phyloP scores from a whole-genome alignment of 331 rosid genomes.

The Malus hybrid region DNA sequence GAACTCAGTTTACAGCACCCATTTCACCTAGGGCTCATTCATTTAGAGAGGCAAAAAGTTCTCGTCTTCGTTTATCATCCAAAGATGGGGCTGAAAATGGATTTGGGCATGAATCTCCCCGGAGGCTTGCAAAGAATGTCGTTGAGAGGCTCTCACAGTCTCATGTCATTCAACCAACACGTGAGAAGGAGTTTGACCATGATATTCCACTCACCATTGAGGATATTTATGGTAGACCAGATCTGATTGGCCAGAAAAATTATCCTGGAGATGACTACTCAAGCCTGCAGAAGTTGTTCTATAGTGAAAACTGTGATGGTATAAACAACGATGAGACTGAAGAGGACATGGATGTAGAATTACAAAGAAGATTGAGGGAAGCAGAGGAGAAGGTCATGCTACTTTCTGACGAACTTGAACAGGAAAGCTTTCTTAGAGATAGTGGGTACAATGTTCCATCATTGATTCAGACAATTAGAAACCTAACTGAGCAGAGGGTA shows the following conservation, averaged over 20 bases:
- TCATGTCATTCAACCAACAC: constrained; percentile 36
- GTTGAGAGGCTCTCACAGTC: constrained; percentile 77
- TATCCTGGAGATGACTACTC: constrained; percentile 26
- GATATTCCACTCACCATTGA: constrained; percentile 68
- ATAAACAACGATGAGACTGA: constrained; percentile 37
- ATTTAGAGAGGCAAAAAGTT: constrained; percentile 55
- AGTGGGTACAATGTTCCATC: constrained; percentile 52
- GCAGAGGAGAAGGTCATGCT: constrained; percentile 72
- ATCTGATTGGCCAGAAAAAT: constrained; percentile 32
- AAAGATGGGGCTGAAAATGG: constrained; percentile 64
- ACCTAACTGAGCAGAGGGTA: constrained; percentile 56
- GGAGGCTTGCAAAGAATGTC: constrained; percentile 79
- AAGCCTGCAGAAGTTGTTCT: constrained; percentile 21
- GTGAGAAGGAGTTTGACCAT: constrained; percentile 36
- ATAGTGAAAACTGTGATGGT: constrained; percentile 25
- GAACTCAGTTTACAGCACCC: constrained; percentile 57
- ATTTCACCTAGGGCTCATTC: constrained; percentile 70
- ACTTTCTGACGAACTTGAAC: constrained; percentile 61
- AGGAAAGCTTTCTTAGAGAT: constrained; percentile 48
- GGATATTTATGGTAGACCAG: constrained; percentile 59
- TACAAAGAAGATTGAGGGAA: constrained; percentile 54
- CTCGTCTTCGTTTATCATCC: constrained; percentile 38
- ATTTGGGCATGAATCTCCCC: constrained; percentile 67
- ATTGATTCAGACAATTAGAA: constrained; percentile 55
- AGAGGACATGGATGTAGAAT: constrained; percentile 49